phyloP scores from a whole-genome alignment of 192 early-diverging fungal genomes.

The Backusella luteola region DNA sequence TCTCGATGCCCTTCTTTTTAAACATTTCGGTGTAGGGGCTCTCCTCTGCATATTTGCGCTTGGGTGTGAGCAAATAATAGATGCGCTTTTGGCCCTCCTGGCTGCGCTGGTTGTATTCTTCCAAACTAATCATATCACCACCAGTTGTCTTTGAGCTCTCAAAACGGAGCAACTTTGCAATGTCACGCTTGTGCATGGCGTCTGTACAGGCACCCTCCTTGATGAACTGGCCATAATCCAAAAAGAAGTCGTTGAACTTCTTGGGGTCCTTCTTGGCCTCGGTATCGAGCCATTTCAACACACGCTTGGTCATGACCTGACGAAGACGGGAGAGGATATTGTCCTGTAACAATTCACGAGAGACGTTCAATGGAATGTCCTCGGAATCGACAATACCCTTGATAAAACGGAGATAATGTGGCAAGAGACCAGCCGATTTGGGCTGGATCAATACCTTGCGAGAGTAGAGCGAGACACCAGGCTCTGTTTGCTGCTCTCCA shows the following conservation, averaged over 20 bases:
- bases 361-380: conserved; percentile 84
- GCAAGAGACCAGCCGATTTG: conserved; percentile 67
- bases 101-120: conserved; percentile 71
- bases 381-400: conserved; percentile 84
- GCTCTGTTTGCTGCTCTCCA: conserved; percentile 48
- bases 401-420: conserved; percentile 74
- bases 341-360: conserved; percentile 79
- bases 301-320: conserved; percentile 51
- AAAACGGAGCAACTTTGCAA: conserved; percentile 63
- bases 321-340: conserved; percentile 60
- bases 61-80: conserved; percentile 62
- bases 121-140: conserved; percentile 56
- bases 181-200: conserved; percentile 46
- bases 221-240: conserved; percentile 66
- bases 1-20: conserved; percentile 69
- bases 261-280: conserved; percentile 49
- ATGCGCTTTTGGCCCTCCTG: conserved; percentile 72
- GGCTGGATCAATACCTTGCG: conserved; percentile 67
- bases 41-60: conserved; percentile 56
- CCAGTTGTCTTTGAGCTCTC: conserved; percentile 41
- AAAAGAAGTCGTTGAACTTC: conserved; percentile 56
- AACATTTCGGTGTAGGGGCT: conserved; percentile 77
- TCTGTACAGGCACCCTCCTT: conserved; percentile 81
- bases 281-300: conserved; percentile 54
- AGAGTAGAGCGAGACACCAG: conserved; percentile 63